Base-by-base conservation (phyloP, 2,329 filamentous ascomycete genomes). In the Scorias spongiosa region DNA sequence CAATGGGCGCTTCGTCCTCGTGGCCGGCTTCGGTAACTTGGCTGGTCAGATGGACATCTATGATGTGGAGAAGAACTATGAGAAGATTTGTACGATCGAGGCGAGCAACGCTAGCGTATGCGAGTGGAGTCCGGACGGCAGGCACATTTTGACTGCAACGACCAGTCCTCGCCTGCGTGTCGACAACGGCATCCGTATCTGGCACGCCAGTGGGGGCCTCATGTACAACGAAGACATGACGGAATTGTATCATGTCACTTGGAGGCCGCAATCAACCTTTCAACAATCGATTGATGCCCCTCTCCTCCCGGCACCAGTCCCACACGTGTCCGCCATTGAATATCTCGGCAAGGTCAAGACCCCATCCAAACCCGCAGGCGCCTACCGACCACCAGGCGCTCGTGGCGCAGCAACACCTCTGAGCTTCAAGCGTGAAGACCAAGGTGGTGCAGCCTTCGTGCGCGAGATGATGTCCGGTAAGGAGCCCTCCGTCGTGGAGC, bases 21-120 rank as follows among this genome's bases (percentile, higher is more conserved):
- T 98, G 44, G 91, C 89, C 50, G 91, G 91, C 40, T 98, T 98
- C 65, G 91, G 91, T 56, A 98, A 98, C 67, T 70, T 98, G 66
- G 87, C 89, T 52, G 91, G 91, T 41, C 87, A 95, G 67, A 94
- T 96, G 71, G 91, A 98, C 60, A 81, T 98, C 42, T 96, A 95
- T 65, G 91, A 98, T 64, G 71, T 96, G 52, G 81, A 91, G 62
- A 94, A 89, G 70, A 85, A 95, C 64, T 93, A 88, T 66, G 74
- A 75, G 58, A 96, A 96, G 72, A 72, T 98, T 46, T 81, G 79
- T 66, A 95, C 88, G 40, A 91, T 98, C 53, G 86, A 96, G 67
- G 89, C 86, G 44, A 85, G 87, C 58, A 98, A 94, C 65, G 84
- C 91, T 42, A 95, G 87, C 59, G 82, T 95, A 49, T 98, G 91